phyloP scores from a whole-genome alignment of 306 rosid species.

The Vigna reflexopilosa region DNA sequence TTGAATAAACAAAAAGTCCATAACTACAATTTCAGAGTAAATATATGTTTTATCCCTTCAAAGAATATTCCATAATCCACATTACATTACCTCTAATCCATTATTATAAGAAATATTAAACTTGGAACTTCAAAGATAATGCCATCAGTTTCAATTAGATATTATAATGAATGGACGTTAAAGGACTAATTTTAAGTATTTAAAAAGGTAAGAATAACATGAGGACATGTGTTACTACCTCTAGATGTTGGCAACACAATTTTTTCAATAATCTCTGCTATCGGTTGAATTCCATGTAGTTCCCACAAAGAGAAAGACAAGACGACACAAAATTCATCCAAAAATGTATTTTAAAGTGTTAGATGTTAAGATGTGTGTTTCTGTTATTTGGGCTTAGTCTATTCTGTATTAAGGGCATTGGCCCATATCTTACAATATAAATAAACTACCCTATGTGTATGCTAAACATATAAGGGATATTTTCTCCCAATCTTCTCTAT shows the following conservation, averaged over 20 bases:
- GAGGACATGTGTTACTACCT: neutral
- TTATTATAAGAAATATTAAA: neutral
- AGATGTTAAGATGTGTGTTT: no score
- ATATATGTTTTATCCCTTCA: neutral
- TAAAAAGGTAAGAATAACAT: neutral
- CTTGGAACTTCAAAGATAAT: constrained; percentile 6
- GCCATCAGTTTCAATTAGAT: neutral
- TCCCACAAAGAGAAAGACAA: neutral
- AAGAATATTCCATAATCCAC: neutral
- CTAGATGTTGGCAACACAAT: neutral
- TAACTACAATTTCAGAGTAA: constrained; percentile 11
- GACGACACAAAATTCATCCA: constrained; percentile 7
- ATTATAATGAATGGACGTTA: neutral
- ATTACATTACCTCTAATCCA: neutral
- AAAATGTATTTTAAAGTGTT: neutral
- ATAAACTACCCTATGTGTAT: no score
- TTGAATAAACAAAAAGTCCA: neutral
- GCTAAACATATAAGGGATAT: no score
- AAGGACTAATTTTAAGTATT: neutral
- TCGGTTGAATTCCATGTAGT: neutral
- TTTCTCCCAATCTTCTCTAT: no score
- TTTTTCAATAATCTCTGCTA: neutral
- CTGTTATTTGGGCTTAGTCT: no score
- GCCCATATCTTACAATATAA: no score
- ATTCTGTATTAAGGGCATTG: no score